Conservation (phyloP, 352 stramenopile genomes). For the Phytopythium helicoides region DNA sequence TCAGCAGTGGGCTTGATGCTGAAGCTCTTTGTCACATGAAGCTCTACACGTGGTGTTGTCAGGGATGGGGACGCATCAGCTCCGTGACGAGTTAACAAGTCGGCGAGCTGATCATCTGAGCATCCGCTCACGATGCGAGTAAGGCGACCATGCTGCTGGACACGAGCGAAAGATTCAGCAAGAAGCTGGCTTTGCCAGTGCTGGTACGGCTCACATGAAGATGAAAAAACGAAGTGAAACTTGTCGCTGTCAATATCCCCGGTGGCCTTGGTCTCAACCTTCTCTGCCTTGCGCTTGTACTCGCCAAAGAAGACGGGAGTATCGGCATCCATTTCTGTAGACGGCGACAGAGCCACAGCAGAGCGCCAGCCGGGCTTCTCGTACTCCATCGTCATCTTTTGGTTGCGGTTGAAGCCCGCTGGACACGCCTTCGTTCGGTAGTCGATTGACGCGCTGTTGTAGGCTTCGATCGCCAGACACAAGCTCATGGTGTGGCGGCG, state of each 20-base stretch:
- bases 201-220: conserved; percentile 54
- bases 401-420: conserved; percentile 70
- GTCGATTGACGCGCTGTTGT: conserved; percentile 59
- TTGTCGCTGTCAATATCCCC: conserved; percentile 50
- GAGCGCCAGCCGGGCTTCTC: conserved; percentile 35
- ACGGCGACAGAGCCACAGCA: conserved; percentile 39
- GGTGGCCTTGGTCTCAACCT: not conserved
- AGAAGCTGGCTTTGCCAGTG: conserved; percentile 79
- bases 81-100: conserved; percentile 29
- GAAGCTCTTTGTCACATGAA: conserved; percentile 63
- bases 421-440: conserved; percentile 57
- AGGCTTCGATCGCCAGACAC: conserved; percentile 59
- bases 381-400: conserved; percentile 59
- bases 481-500: conserved; percentile 76
- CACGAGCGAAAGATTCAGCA: conserved; percentile 55
- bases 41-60: conserved; percentile 35
- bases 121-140: conserved; percentile 76
- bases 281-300: conserved; percentile 34
- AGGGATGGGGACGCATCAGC: conserved; percentile 13
- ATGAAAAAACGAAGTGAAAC: conserved; percentile 77
- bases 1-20: conserved; percentile 25
- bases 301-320: conserved; percentile 42
- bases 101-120: conserved; percentile 32
- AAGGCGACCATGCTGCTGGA: conserved; percentile 53
- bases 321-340: conserved; percentile 23